Base-by-base conservation (phyloP, 2,329 filamentous ascomycete species). In the Zasmidium angulare region DNA sequence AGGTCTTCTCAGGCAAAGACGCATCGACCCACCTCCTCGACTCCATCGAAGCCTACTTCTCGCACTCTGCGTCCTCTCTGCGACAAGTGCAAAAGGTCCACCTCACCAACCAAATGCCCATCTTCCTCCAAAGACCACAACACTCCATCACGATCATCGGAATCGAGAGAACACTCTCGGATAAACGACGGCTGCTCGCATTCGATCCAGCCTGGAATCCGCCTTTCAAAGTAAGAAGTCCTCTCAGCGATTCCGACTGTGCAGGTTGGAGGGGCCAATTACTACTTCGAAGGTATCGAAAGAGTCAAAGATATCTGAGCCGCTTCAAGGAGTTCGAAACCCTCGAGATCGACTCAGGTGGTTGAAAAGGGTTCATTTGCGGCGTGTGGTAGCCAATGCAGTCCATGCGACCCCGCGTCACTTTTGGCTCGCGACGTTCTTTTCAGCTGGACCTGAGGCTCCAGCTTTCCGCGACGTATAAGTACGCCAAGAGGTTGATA, bases 111-210 rank as follows among this genome's bases (percentile, higher is more conserved):
- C 78, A 91, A 2, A 87, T 92, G 24, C 93, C 93, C 0, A 86
- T 98, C 46, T 97, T 96, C 74, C 86, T 96, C 60, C 93, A 98
- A 72, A 90, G 93, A 68, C 86, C 87, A 83, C 89, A 90, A 2
- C 93, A 98, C 74, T 97, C 93, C 1, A 80, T 96, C 77, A 96
- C 91, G 0, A 90, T 98, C 47, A 80, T 98, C 58, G 93, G 93
- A 0, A 81, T 96, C 26, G 92, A 97, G 73, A 84, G 83, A 63
- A 83, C 81, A 20, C 79, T 75, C 26, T 81, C 88, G 57, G 89
- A 89, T n/a, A 77, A 78, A 21, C 78, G 81, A 54, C 89, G 89
- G 64, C 78, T 98, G 9, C 79, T 98, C 0, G 89, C 96, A 12
- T 96, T 96, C 72, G 93, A 98, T 72, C 93, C 93, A 0, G 88